Base-by-base conservation (phyloP, 352 stramenopile species). In the Globisporangium nagaii region DNA sequence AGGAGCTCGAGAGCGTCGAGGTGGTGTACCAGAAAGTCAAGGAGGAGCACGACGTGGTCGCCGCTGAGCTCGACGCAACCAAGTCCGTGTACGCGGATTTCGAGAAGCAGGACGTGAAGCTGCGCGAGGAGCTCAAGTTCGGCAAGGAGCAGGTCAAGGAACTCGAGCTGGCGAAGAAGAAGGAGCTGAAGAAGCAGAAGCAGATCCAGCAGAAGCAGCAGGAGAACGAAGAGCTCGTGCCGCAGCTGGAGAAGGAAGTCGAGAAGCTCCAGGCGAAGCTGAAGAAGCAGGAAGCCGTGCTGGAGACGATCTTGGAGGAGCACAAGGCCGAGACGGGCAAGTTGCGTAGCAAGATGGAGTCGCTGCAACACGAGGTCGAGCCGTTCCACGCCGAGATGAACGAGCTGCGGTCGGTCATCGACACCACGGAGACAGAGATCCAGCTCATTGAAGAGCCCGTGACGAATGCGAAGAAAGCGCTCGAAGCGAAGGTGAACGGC, bases 41-140 rank as follows among this genome's bases (percentile, higher is more conserved):
- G 41, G 72, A 68, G 11, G 82, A 95, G 54, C 94, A 98, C 61
- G 77, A 98, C 11, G 65, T 58, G 27, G 81, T 97, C 10, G 76
- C 82, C 20, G 65, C 71, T 0, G 83, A 97, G 62, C 66, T 99
- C n/a, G 86, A 93, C 24, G 72, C 80, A 41, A 87, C 85, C 8
- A 97, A 98, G 60, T 71, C 96, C 20, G 83, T 96, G 51, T 99
- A 98, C 64, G 83, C 88, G 8, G 84, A 94, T 15, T 98, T 98
- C 66, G 97, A 99, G 71, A 86, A 97, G 48, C 84, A 97, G 63
- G 97, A 99, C 60, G 98, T 99, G 63, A 98, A 99, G 73, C 71
- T 98, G 41, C 77, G 88, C 27, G 97, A 99, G 79, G 96, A 98
- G 56, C 84, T 99, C 40, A 99, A 99, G 69, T 94, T 97, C 66